These are phyloP conservation scores for Pythium dissotocum DNA, from an alignment of 352 stramenopile genomes.

Conservation along the genomic window DNA sequence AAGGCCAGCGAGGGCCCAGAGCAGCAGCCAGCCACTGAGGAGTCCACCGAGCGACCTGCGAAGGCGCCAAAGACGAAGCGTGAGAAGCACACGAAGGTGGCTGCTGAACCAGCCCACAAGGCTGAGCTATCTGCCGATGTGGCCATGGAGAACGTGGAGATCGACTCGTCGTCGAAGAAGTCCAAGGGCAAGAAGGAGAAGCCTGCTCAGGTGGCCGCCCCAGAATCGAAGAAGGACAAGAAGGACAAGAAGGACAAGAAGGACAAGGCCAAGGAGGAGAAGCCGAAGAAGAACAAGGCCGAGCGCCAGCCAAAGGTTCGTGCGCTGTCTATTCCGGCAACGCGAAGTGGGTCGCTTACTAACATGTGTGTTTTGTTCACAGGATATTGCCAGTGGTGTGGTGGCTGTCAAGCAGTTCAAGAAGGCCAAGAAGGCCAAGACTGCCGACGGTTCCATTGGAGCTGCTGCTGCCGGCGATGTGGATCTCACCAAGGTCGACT, in stretches of 20 bases:
- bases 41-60: constrained; percentile 19
- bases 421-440: constrained; percentile 54
- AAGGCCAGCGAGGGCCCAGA: constrained; percentile 10
- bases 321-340: background rate
- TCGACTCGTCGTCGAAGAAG: constrained; percentile 32
- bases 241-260: constrained; percentile 24
- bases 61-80: constrained; percentile 32
- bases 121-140: constrained; percentile 11
- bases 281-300: constrained; percentile 27
- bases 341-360: background rate
- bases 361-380: constrained; percentile 1
- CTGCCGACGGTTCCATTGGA: constrained; percentile 13
- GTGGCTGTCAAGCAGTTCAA: constrained; percentile 81
- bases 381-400: constrained; percentile 74
- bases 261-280: constrained; percentile 21
- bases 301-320: constrained; percentile 47
- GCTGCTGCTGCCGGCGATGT: constrained; percentile 25
- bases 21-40: constrained; percentile 4
- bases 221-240: constrained; percentile 31
- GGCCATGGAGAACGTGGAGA: constrained; percentile 32
- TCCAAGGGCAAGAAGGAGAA: constrained; percentile 12
- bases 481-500: constrained; percentile 62
- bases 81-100: constrained; percentile 18
- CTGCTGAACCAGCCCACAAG: background rate
- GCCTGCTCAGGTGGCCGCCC: constrained; percentile 16